Base-by-base conservation (phyloP, 2,329 filamentous ascomycete species). In the Monilinia aucupariae region DNA sequence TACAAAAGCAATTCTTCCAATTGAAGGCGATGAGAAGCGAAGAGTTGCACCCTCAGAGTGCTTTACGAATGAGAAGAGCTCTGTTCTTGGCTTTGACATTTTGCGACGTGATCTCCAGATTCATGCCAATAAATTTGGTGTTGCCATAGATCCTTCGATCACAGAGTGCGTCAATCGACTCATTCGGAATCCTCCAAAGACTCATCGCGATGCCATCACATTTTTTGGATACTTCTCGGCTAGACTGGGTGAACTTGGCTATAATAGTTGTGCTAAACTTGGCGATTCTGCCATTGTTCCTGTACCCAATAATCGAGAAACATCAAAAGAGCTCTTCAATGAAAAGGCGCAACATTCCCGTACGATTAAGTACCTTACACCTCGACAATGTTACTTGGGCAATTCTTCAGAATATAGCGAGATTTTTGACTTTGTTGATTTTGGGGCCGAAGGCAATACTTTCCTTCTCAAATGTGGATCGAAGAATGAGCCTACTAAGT, bases 371-470 rank as follows among this genome's bases (percentile, higher is more conserved):
- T 81, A 85, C 68, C 80, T 92, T 51, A 81, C 84, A 20, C 93
- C 94, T 6, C 83, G 82, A 52, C 81, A 86, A 48, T 92, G 89
- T 66, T 99, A 96, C 74, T 80, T 99, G 2, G 94, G 94, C 10
- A 87, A 68, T 34, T 85, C 82, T 7, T 74, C 77, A 2, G 81
- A 80, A 9, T 99, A 96, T 71, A 89, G 85, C 13, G 90, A 96
- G 39, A 96, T 99, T 39, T 96, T 99, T 68, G 92, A 97, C 73
- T 99, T 97, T 75, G 92, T 97, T 17, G 90, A 97, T 73, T 99
- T 97, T 77, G 92, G 93, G 0, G 78, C 82, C 41, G 87, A 93
- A 72, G 93, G 91, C 2, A 97, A 97, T 71, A 81, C 89, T 0
- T 99, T 99, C 71, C 78, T 99, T 22, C 84, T 92, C 69, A 90